Conservation (phyloP, 768 basidiomycete species). For the Cantharellus cinnabarinus region DNA sequence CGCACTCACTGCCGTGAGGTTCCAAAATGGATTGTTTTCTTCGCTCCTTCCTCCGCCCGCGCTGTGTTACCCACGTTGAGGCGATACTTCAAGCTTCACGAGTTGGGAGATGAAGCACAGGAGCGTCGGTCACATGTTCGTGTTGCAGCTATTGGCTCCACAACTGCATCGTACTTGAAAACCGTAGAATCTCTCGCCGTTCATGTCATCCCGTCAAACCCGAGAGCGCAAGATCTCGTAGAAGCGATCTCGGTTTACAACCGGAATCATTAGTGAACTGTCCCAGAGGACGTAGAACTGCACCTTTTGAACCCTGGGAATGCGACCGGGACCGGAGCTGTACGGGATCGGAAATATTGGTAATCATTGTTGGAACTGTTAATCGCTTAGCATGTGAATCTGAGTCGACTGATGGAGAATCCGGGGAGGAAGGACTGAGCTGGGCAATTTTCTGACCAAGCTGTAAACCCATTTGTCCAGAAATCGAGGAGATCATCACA, state of each 20-base stretch:
- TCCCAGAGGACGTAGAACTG: no score
- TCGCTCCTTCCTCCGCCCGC: constrained; percentile 52
- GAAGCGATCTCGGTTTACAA: neutral
- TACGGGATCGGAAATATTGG: no score
- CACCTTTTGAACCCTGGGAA: no score
- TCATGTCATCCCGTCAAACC: constrained; percentile 33
- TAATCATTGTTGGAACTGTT: no score
- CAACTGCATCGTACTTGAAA: constrained; percentile 33
- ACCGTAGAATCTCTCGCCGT: constrained; percentile 26
- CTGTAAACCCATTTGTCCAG: no score
- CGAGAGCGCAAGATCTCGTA: constrained; percentile 32
- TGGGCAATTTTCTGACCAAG: no score
- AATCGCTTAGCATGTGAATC: no score
- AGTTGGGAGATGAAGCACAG: neutral
- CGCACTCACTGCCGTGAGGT: neutral
- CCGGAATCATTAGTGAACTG: no score
- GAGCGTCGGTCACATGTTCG: neutral
- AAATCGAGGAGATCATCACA: no score
- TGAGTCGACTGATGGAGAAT: no score
- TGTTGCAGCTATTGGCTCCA: constrained; percentile 50
- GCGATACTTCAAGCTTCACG: constrained; percentile 24
- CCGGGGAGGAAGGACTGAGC: no score
- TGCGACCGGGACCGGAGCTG: no score
- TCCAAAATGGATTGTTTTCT: constrained; percentile 42
- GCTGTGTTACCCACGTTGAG: constrained; percentile 32